Base-by-base conservation (phyloP, 441 rosid genomes). In the Raphanus hybrid region DNA sequence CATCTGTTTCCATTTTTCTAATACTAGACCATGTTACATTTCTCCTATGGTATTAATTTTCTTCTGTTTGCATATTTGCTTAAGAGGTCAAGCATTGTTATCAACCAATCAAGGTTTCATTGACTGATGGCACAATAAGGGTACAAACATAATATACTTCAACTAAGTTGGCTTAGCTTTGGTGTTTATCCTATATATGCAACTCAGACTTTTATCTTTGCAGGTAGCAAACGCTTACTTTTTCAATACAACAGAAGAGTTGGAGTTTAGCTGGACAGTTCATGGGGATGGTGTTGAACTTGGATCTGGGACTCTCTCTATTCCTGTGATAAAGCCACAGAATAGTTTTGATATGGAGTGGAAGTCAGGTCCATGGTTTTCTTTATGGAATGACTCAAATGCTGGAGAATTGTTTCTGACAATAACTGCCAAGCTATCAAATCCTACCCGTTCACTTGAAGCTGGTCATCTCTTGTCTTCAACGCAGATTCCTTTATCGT, bases 1-100 rank as follows among this genome's bases (percentile, higher is more conserved):
- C 34, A 69, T 55, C 12, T 35, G 64, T 55, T 35, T 70, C 7
- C 16, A 3, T 48, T 6, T 29, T 12, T 4, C n/a, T 3, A 70
- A 43, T 57, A 16, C 4, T 20, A 48, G 62, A 15, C 55, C 67
- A 58, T 65, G 69, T 34, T 66, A 34, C 20, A 71, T 34, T 15
- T 61, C 37, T 14, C 60, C 11, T 59, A 35, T 45, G 64, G 23
- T 66, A 64, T 39, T 69, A 43, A 75, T 52, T 74, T 29, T 75
- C 55, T 39, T 76, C 60, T 20, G 61, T 73, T 75, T 81, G 74
- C 27, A 23, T 58, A 3, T 77, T 55, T 82, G 45, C 78, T 80
- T 83, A 97, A 96, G 99, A 96, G 86, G 98, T 93, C 26, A 96
- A 96, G 85, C 84, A 83, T 77, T 87, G 94, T 45, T 84, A 93